Base-by-base conservation (phyloP, 257 asterid genomes). In the Marsdenia floribunda region DNA sequence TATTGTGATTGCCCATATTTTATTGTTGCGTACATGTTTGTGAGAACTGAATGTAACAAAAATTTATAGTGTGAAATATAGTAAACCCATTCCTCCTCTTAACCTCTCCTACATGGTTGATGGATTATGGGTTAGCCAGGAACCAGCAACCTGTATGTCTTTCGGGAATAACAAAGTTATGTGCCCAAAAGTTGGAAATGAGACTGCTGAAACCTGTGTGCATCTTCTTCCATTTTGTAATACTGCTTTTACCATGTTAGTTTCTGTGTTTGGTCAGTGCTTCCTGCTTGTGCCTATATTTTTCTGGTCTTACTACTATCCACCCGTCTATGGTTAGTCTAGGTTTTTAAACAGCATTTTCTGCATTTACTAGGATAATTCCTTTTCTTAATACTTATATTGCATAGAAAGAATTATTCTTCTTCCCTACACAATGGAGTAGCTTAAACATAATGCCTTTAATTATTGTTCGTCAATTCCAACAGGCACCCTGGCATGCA, bases 401-500 rank as follows among this genome's bases (percentile, higher is more conserved):
- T 35, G 38, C n/a, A 37, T 70, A 14, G 46, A 52, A 22, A 44
- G 44, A 33, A 5, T 22, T 19, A 22, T 49, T 50, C 65, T 49
- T 59, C 76, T 47, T 63, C 61, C 37, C 59, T 63, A 49, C 46
- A 49, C 54, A 22, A 26, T 35, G 16, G 75, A 66, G 54, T 29
- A 53, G 38, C 42, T 37, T 71, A 21, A 40, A 33, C 50, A 37
- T 71, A 24, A 2, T 24, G 10, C 21, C 26, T 54, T 49, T 22
- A 40, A 6, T 15, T 26, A 65, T 82, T 71, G 58, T 29, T 65
- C 33, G 42, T 47, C 79, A 73, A 74, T 80, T 78, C 75, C 21
- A 54, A 67, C 95, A 90, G 97, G 76, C 87, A 81, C 78, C 75
- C 85, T 71, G 85, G 82, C 71, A 80, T 68, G 82, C 87, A 83